Evolutionary conservation across 768 basidiomycete species (phyloP).

Genomic region (Amanita thiersii): DNA sequence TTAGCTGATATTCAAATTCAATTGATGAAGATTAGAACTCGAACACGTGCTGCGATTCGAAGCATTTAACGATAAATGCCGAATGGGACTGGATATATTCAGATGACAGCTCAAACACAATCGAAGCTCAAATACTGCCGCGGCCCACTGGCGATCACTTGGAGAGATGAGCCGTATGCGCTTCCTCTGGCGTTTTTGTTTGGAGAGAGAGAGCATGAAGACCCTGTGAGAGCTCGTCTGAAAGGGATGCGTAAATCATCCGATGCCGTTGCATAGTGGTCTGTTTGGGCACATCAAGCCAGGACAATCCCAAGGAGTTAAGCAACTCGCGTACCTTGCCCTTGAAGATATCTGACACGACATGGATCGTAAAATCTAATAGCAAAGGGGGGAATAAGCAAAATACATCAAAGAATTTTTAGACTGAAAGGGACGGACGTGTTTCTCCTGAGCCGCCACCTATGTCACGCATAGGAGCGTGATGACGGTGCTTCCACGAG

Average conservation of each 20-base stretch:
- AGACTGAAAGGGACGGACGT: slow-evolving; percentile 51
- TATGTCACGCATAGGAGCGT: slow-evolving; percentile 69
- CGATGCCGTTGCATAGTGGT: slow-evolving; percentile 75
- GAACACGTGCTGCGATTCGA: background rate
- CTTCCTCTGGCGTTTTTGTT: slow-evolving; percentile 60
- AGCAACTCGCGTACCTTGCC: slow-evolving; percentile 48
- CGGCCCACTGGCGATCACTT: background rate
- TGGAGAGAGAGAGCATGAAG: slow-evolving; percentile 73
- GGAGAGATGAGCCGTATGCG: slow-evolving; percentile 1
- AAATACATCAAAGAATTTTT: slow-evolving; percentile 6
- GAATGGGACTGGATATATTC: background rate
- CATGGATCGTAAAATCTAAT: slow-evolving; percentile 68
- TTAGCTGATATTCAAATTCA: background rate
- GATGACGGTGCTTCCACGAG: slow-evolving; percentile 81
- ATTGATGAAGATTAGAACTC: background rate
- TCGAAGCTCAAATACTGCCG: background rate
- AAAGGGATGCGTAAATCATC: slow-evolving; percentile 64
- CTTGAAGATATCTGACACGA: slow-evolving; percentile 65
- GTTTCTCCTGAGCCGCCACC: slow-evolving; percentile 69
- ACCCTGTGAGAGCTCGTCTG: slow-evolving; percentile 62
- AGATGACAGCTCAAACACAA: background rate
- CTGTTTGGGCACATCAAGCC: slow-evolving; percentile 26
- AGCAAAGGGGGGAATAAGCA: slow-evolving; percentile 8
- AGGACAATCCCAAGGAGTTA: slow-evolving; percentile 5
- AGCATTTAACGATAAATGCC: background rate